phyloP scores from a whole-genome alignment of 2,329 filamentous ascomycete species.

The Pezicula rhizophila region DNA sequence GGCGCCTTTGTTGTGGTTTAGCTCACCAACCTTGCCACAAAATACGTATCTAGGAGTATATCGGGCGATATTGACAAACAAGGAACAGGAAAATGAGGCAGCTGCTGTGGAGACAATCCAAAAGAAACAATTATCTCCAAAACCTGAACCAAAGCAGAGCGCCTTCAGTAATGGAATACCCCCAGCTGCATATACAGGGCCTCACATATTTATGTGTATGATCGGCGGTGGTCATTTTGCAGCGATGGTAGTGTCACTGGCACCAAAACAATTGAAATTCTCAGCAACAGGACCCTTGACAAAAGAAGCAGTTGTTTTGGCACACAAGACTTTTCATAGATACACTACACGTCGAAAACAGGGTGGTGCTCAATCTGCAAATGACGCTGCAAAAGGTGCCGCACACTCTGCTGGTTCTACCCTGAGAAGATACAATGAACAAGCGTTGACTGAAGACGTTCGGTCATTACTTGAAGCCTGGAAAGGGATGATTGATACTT shows the following conservation, averaged over 20 bases:
- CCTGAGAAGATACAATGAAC: constrained; percentile 89
- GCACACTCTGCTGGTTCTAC: constrained; percentile 91
- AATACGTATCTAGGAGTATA: constrained; percentile 85
- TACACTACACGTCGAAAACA: constrained; percentile 96
- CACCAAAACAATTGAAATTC: constrained; percentile 70
- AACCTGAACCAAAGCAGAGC: constrained; percentile 41
- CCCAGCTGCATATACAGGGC: constrained; percentile 55
- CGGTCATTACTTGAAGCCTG: constrained; percentile 75
- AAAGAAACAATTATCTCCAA: constrained; percentile 70
- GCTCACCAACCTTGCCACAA: constrained; percentile 64
- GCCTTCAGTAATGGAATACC: constrained; percentile 51
- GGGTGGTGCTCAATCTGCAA: constrained; percentile 89
- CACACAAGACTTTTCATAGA: constrained; percentile 95
- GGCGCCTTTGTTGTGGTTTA: constrained; percentile 79
- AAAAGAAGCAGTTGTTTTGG: constrained; percentile 78
- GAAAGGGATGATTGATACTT: constrained; percentile 77
- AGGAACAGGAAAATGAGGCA: constrained; percentile 60
- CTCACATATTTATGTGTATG: constrained; percentile 96
- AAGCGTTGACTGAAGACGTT: constrained; percentile 83
- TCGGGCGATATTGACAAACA: constrained; percentile 67
- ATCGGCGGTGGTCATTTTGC: constrained; percentile 97
- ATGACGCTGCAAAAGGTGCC: constrained; percentile 86
- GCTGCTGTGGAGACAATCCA: constrained; percentile 62
- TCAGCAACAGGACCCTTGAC: constrained; percentile 64
- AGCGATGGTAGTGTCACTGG: constrained; percentile 87